Percentiles rank a stretch among this genome's conserved stretches.
Conservation (phyloP, 371 early-diverging fungal species). For the Circinella umbellata region DNA sequence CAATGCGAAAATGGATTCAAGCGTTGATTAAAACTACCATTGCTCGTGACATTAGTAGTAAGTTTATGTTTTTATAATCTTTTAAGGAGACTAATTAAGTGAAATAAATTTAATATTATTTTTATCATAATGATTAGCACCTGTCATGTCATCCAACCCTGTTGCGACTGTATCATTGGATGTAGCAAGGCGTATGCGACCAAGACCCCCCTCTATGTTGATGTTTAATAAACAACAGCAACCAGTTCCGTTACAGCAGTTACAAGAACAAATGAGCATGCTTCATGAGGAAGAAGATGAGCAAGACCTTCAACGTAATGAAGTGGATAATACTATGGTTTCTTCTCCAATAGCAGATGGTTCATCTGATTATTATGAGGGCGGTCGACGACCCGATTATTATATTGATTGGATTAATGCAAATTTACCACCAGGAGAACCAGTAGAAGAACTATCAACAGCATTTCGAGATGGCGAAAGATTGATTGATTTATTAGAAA, state of each 20-base stretch:
- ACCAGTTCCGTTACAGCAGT: background rate
- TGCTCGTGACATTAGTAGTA: constrained; percentile 50
- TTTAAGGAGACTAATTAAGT: too few relatives aligned
- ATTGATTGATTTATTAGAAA: constrained; percentile 57
- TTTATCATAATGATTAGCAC: constrained; percentile 38
- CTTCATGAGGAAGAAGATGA: constrained; percentile 35
- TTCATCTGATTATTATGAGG: too few relatives aligned
- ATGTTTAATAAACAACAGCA: constrained; percentile 46
- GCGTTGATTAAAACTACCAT: constrained; percentile 79
- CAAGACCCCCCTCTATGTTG: constrained; percentile 68
- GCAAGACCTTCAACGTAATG: background rate
- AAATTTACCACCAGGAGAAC: constrained; percentile 43
- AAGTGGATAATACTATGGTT: too few relatives aligned
- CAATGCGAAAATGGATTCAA: constrained; percentile 66
- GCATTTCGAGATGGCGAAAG: constrained; percentile 61
- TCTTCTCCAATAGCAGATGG: too few relatives aligned
- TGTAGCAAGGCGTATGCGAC: constrained; percentile 66
- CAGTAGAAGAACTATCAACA: constrained; percentile 44
- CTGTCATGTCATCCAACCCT: constrained; percentile 72
- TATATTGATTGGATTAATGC: constrained; percentile 64
- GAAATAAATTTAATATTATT: background rate
- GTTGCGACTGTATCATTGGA: constrained; percentile 67
- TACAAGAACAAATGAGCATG: constrained; percentile 24
- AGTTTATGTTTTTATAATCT: background rate
- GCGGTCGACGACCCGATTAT: constrained; percentile 21